Conservation (phyloP, 2,329 filamentous ascomycete genomes). For the Ophioceras dolichostomum region DNA sequence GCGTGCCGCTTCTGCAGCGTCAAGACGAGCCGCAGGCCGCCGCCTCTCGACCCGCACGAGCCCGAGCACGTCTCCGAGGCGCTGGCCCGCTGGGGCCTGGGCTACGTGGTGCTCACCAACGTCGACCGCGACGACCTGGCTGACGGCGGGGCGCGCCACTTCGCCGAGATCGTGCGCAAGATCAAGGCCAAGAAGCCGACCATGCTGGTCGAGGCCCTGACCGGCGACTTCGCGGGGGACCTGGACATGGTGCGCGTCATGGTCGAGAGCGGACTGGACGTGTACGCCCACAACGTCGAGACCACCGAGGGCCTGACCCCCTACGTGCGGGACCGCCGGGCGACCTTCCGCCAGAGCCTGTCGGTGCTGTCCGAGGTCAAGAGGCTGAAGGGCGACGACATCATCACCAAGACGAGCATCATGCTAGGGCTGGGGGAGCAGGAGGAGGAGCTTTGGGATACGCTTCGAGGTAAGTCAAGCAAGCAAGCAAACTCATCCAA, state of each 20-base stretch:
- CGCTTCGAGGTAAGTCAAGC: slow-evolving; percentile 56
- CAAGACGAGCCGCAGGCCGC: slow-evolving; percentile 67
- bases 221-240: slow-evolving; percentile 79
- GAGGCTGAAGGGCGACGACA: slow-evolving; percentile 49
- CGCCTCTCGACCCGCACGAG: slow-evolving; percentile 86
- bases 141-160: slow-evolving; percentile 81
- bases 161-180: slow-evolving; percentile 84
- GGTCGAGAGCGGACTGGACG: slow-evolving; percentile 79
- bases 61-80: slow-evolving; percentile 96
- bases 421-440: slow-evolving; percentile 95
- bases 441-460: slow-evolving; percentile 71
- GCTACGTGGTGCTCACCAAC: slow-evolving; percentile 87
- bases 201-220: slow-evolving; percentile 71
- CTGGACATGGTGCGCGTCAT: slow-evolving; percentile 78
- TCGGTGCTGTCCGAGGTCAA: slow-evolving; percentile 73
- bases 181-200: slow-evolving; percentile 77
- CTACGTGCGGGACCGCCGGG: slow-evolving; percentile 77
- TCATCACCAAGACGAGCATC: slow-evolving; percentile 97
- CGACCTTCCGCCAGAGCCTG: slow-evolving; percentile 79
- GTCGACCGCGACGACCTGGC: slow-evolving; percentile 88
- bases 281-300: slow-evolving; percentile 96
- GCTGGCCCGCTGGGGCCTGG: slow-evolving; percentile 80
- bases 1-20: slow-evolving; percentile 96
- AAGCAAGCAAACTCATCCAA: too few relatives aligned
- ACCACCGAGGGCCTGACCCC: slow-evolving; percentile 87